Conservation (phyloP, 768 basidiomycete genomes). For the Lenzites betulinus region DNA sequence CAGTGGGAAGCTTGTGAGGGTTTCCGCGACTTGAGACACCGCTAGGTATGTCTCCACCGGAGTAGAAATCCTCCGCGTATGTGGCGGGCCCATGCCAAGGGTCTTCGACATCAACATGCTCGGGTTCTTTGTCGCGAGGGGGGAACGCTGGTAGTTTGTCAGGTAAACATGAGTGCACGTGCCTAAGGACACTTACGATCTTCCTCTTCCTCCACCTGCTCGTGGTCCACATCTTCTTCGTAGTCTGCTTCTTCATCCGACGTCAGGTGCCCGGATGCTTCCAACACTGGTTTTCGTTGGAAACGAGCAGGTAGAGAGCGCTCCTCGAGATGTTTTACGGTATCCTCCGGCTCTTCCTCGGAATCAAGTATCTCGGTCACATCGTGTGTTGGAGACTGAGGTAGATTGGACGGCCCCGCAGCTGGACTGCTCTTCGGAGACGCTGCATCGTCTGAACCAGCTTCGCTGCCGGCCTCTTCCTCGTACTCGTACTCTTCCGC, state of each 20-base stretch:
- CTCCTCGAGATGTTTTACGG: not conserved
- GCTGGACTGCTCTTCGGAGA: slow-evolving; percentile 2
- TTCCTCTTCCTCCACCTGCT: slow-evolving; percentile 46
- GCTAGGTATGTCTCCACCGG: slow-evolving; percentile 42
- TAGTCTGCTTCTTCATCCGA: slow-evolving; percentile 17
- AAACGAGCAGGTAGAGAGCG: slow-evolving; percentile 12
- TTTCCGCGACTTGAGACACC: slow-evolving; percentile 1
- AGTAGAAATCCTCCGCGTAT: slow-evolving; percentile 46
- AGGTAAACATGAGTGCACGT: not conserved
- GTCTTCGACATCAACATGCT: slow-evolving; percentile 38
- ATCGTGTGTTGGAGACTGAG: not conserved
- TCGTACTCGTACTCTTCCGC: slow-evolving; percentile 14
- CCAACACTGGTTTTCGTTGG: slow-evolving; percentile 10
- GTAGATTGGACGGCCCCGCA: not conserved
- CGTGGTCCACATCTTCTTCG: slow-evolving; percentile 39
- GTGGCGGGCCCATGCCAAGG: slow-evolving; percentile 43
- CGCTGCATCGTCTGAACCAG: slow-evolving; percentile 12
- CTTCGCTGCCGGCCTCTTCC: slow-evolving; percentile 3
- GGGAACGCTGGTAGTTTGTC: not conserved
- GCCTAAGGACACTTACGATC: not conserved
- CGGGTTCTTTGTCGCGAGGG: slow-evolving; percentile 3
- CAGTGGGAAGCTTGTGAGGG: slow-evolving; percentile 34
- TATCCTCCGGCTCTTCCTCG: slow-evolving; percentile 10
- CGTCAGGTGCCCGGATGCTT: not conserved
- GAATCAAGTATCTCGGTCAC: slow-evolving; percentile 16